Conservation (phyloP, 257 asterid genomes). For the Penstemon eatonii region DNA sequence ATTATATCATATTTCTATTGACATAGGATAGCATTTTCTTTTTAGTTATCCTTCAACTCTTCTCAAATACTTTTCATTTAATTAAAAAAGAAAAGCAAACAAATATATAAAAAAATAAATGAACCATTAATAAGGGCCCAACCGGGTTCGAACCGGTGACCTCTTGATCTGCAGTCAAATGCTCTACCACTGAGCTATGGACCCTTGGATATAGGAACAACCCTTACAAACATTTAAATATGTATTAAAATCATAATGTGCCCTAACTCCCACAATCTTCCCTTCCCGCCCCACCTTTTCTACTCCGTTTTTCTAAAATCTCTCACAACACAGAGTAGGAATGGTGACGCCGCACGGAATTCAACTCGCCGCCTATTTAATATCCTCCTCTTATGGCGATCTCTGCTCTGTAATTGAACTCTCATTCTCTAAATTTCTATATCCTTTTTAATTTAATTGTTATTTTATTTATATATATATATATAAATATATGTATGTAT, state of each 20-base stretch:
- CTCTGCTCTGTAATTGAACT: constrained; percentile 49
- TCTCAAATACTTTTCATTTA: too few relatives aligned
- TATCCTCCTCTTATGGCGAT: constrained; percentile 69
- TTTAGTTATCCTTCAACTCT: too few relatives aligned
- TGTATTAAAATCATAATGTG: too few relatives aligned
- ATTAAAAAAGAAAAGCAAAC: too few relatives aligned
- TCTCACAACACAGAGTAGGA: constrained; percentile 15
- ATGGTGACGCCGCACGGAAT: constrained; percentile 71
- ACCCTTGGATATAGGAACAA: constrained; percentile 24
- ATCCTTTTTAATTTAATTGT: background rate
- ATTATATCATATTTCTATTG: too few relatives aligned
- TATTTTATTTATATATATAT: background rate
- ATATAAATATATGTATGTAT: background rate
- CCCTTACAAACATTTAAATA: too few relatives aligned
- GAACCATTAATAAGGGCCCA: constrained; percentile 42
- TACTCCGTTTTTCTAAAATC: background rate
- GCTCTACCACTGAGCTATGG: constrained; percentile 98
- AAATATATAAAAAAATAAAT: too few relatives aligned
- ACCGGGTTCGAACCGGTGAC: constrained; percentile 84
- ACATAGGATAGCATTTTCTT: too few relatives aligned
- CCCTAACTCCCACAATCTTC: too few relatives aligned
- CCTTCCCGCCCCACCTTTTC: constrained; percentile 4
- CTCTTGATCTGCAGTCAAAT: constrained; percentile 79
- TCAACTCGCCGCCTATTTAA: constrained; percentile 58
- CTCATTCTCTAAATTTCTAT: background rate